phyloP scores from a whole-genome alignment of 2,329 filamentous ascomycete species.

The Fusarium sp. region DNA sequence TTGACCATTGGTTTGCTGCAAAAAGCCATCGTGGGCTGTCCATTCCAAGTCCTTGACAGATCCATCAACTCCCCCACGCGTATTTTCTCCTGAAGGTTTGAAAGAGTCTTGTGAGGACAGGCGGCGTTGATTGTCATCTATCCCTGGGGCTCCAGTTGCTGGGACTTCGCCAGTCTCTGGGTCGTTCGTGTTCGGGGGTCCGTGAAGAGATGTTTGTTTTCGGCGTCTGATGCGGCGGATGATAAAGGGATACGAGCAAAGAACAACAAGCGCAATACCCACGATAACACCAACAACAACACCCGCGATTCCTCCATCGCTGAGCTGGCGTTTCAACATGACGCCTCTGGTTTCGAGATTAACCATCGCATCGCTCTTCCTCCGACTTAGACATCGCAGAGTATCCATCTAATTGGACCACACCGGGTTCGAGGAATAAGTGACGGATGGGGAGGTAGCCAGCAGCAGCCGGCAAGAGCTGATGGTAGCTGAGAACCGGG shows the following conservation, averaged over 20 bases:
- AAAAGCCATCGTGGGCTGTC: slow-evolving; percentile 31
- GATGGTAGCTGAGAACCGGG: slow-evolving; percentile 24
- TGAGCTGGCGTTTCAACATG: slow-evolving; percentile 43
- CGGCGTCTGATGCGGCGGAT: slow-evolving; percentile 45
- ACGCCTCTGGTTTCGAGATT: slow-evolving; percentile 30
- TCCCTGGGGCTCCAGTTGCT: slow-evolving; percentile 12
- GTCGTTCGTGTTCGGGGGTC: slow-evolving; percentile 37
- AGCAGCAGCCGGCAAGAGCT: slow-evolving; percentile 37
- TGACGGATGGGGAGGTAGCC: slow-evolving; percentile 16
- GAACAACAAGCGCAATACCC: slow-evolving; percentile 45
- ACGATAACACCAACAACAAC: slow-evolving; percentile 50
- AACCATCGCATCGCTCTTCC: slow-evolving; percentile 37
- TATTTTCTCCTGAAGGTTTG: slow-evolving; percentile 43
- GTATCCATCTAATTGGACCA: slow-evolving; percentile 34
- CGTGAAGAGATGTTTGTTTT: slow-evolving; percentile 37
- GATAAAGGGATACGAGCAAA: slow-evolving; percentile 54
- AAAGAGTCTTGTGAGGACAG: slow-evolving; percentile 51
- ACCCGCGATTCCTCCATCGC: slow-evolving; percentile 51
- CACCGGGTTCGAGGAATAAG: slow-evolving; percentile 15
- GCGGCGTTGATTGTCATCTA: slow-evolving; percentile 42
- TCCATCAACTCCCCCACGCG: slow-evolving; percentile 40
- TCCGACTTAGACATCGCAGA: slow-evolving; percentile 31
- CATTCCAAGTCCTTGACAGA: slow-evolving; percentile 43
- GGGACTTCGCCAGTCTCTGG: slow-evolving; percentile 44
- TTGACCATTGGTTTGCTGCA: slow-evolving; percentile 21